These are phyloP conservation scores for Bidens hawaiensis DNA, from an alignment of 140 eudicot genomes.

Conservation along the genomic window DNA sequence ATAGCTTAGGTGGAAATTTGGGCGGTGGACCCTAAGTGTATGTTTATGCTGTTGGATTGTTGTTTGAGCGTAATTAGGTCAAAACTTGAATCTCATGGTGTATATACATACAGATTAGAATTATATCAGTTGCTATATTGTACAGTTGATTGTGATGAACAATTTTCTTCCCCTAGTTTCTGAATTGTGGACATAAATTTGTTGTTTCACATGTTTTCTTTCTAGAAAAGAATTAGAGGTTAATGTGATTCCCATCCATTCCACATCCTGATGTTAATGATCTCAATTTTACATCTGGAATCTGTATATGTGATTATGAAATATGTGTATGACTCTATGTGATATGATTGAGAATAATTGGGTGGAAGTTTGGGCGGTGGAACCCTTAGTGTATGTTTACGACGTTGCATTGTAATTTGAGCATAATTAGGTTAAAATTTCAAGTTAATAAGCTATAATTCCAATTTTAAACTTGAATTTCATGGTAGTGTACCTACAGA, in stretches of 20 bases:
- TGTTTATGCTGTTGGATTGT: not conserved
- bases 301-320: too few species aligned
- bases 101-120: not conserved
- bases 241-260: not conserved
- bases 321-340: not conserved
- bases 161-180: not conserved
- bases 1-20: conserved; percentile 7
- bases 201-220: not conserved
- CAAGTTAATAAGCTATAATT: not conserved
- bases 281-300: too few species aligned
- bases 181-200: not conserved
- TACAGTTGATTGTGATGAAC: not conserved
- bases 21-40: conserved; percentile 9
- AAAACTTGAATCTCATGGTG: not conserved
- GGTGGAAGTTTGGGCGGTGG: not conserved
- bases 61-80: not conserved
- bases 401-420: too few species aligned
- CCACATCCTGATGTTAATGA: not conserved
- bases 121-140: not conserved
- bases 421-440: too few species aligned
- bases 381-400: too few species aligned
- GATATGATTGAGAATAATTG: too few species aligned
- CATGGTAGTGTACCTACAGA: not conserved
- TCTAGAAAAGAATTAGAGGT: not conserved
- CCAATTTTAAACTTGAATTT: not conserved